Evolutionary conservation across 2,329 filamentous ascomycete species (phyloP), one percentile per base, ranked within the genome.

Genomic region (Hypoxylon sp.): DNA sequence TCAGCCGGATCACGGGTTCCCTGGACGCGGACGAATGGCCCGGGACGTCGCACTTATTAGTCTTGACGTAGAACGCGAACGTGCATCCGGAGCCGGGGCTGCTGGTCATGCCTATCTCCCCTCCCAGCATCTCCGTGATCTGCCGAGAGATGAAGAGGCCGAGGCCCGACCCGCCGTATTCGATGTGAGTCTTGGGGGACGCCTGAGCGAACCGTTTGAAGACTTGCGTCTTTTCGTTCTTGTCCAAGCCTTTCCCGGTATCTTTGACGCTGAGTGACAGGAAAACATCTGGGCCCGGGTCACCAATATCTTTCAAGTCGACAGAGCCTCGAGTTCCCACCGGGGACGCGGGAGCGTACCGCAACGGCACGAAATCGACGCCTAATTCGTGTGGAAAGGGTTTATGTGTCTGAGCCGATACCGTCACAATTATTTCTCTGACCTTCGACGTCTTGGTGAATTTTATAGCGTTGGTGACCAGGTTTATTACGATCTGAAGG

Each of bases 151-250:
- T 94, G 75, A 93, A 94, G 0, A 94, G 80, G 0, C 92, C 92
- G 1, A 95, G 82, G 0, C 92, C 92, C 0, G 89, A 91, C 0
- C 92, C 92, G 20, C 91, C 92, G 68, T 94, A 93, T 69, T 92
- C 87, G 15, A 92, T 87, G 68, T 93, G 91, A 0, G 91, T 93
- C 51, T 87, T 86, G 1, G 90, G 89, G 20, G 87, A 92, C 0
- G 91, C 90, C 76, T 94, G 92, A 6, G 89, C 89, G 74, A 95
- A 95, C 20, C 91, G 86, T 69, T 92, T 87, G 76, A 94, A 95
- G 0, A 95, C 82, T 10, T 88, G 83, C 51, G 89, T 89, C 78
- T 89, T 91, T 72, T 93, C 91, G 58, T 89, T 85, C 3, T 87
- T 82, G 2, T 84, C 90, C 13, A 95, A 80, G 0, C 91, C 91